Conservation (phyloP, 2,329 filamentous ascomycete species). For the Penicillium sp. region DNA sequence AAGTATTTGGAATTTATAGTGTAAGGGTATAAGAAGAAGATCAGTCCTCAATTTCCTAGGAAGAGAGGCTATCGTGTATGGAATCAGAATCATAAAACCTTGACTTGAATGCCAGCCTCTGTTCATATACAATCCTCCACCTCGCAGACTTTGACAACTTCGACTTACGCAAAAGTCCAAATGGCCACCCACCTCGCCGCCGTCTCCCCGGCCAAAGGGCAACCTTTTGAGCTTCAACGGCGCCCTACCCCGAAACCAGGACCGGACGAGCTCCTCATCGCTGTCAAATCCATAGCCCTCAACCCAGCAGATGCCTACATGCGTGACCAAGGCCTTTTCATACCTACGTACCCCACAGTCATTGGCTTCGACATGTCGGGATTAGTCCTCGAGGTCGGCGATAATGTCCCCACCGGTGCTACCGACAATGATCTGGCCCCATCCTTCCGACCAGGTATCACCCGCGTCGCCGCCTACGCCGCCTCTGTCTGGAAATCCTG, state of each 20-base stretch:
- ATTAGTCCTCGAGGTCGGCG: constrained; percentile 44
- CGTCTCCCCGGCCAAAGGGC: constrained; percentile 34
- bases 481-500: constrained; percentile 44
- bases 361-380: constrained; percentile 44
- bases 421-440: constrained; percentile 7
- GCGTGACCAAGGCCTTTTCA: constrained; percentile 45
- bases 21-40: constrained; percentile 5
- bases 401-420: constrained; percentile 33
- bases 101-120: background rate
- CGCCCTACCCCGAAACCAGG: constrained; percentile 48
- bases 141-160: background rate
- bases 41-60: background rate
- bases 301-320: constrained; percentile 49
- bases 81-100: background rate
- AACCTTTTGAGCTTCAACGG: constrained; percentile 38
- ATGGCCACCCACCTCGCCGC: constrained; percentile 46
- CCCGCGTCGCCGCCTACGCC: constrained; percentile 42
- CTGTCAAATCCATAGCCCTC: constrained; percentile 49
- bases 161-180: constrained; percentile 1
- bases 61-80: background rate
- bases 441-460: constrained; percentile 34
- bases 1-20: background rate
- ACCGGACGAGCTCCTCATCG: constrained; percentile 48
- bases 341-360: constrained; percentile 43
- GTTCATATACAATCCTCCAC: background rate